Conservation (phyloP, 2,329 filamentous ascomycete genomes). For the Tolypocladium cylindrosporum region DNA sequence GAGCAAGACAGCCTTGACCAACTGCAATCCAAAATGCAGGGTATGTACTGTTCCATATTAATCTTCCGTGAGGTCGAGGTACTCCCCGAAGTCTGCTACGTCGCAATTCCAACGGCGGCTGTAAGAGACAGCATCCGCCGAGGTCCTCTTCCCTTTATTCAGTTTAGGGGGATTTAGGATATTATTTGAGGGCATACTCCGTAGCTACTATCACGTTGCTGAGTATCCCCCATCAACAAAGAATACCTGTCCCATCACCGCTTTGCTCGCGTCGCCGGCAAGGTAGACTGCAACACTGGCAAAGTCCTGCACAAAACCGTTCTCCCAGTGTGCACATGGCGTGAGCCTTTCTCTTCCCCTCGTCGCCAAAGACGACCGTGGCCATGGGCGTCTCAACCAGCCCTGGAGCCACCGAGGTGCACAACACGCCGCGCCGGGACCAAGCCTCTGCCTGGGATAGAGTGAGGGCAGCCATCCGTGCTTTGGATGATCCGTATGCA, state of each 20-base stretch:
- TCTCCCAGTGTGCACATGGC: constrained; percentile 16
- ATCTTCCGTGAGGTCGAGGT: no score
- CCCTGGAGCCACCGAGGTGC: constrained; percentile 22
- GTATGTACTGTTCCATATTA: no score
- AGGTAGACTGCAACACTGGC: constrained; percentile 18
- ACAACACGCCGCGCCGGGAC: constrained; percentile 21
- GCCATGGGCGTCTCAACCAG: constrained; percentile 19
- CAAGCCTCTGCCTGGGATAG: constrained; percentile 24
- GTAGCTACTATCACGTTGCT: constrained; percentile 9
- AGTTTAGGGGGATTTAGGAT: no score
- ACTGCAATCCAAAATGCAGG: no score
- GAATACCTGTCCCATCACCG: constrained; percentile 21
- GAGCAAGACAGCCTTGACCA: no score
- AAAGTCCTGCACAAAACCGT: constrained; percentile 20
- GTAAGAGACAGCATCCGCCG: no score
- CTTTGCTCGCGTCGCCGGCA: constrained; percentile 18
- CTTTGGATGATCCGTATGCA: no score
- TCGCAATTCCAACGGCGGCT: no score
- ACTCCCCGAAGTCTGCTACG: no score
- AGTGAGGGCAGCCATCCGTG: constrained; percentile 10
- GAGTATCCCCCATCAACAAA: constrained; percentile 24
- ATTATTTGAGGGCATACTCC: no score
- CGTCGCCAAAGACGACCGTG: constrained; percentile 10
- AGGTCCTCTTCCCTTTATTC: no score
- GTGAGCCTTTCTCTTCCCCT: constrained; percentile 11